Evolutionary conservation across 176 grass and related monocot genomes (phyloP).

Genomic region (Oryza meridionalis): DNA sequence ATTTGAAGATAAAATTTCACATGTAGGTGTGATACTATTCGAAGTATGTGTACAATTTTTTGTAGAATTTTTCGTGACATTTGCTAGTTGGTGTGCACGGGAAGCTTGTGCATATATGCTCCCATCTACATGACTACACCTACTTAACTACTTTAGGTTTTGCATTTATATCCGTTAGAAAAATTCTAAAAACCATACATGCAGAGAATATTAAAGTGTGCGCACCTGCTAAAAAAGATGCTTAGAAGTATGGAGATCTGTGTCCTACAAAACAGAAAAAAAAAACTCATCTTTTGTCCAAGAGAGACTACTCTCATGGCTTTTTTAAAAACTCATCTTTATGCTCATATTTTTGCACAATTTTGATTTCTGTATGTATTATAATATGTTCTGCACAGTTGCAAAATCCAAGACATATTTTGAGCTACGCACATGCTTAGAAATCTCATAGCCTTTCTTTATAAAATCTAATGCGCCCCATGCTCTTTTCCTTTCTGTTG

Average conservation of each 20-base stretch:
- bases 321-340: neutral
- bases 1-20: too few species aligned
- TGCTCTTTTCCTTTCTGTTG: slow-evolving; percentile 20
- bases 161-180: neutral
- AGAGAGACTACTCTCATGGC: neutral
- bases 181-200: neutral
- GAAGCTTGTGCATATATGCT: too few species aligned
- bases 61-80: too few species aligned
- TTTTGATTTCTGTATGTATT: neutral
- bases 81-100: too few species aligned
- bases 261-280: neutral
- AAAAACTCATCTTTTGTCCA: neutral
- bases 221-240: neutral
- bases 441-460: neutral
- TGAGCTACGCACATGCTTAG: neutral
- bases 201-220: neutral
- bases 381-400: neutral
- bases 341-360: neutral
- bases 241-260: neutral
- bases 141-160: neutral
- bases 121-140: neutral
- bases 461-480: slow-evolving; percentile 15
- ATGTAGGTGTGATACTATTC: too few species aligned
- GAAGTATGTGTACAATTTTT: too few species aligned
- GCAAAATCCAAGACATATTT: neutral